Conservation (phyloP, 2,329 filamentous ascomycete species). For the Fusarium penzigii region DNA sequence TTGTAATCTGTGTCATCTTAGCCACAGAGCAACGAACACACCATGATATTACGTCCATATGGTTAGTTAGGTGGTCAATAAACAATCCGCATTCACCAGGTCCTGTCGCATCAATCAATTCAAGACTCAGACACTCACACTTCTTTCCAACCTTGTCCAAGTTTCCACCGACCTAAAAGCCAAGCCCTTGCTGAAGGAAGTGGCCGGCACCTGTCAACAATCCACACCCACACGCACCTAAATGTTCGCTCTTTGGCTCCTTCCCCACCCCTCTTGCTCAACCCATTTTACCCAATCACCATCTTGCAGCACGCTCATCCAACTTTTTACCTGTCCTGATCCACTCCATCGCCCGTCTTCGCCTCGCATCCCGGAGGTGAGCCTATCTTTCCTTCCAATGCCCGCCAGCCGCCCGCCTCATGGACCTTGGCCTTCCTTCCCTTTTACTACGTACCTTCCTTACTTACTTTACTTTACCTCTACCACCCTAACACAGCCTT, state of each 20-base stretch:
- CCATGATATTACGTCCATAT: no score
- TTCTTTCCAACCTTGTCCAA: slow-evolving; percentile 9
- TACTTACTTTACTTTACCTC: background rate
- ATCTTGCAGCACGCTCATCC: background rate
- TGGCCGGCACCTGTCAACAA: slow-evolving; percentile 30
- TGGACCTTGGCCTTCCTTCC: slow-evolving; percentile 13
- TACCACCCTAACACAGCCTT: background rate
- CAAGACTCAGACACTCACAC: no score
- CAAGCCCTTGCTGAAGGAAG: slow-evolving; percentile 25
- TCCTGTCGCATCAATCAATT: no score
- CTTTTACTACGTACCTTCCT: slow-evolving; percentile 9
- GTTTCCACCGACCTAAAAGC: slow-evolving; percentile 27
- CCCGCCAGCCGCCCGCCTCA: slow-evolving; percentile 24
- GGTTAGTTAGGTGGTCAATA: no score
- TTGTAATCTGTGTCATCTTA: no score
- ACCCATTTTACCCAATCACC: slow-evolving; percentile 10
- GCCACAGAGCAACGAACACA: no score
- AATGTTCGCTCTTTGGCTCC: slow-evolving; percentile 23
- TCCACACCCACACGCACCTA: slow-evolving; percentile 25
- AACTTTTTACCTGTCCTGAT: slow-evolving; percentile 19
- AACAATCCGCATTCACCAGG: no score
- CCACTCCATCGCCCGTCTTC: slow-evolving; percentile 26
- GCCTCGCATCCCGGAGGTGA: slow-evolving; percentile 21
- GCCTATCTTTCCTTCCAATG: slow-evolving; percentile 12
- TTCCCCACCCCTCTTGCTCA: slow-evolving; percentile 21